These are phyloP conservation scores for Paraurostyla sp. DNA, from an alignment of 73 alveolate species.

Conservation along the genomic window DNA sequence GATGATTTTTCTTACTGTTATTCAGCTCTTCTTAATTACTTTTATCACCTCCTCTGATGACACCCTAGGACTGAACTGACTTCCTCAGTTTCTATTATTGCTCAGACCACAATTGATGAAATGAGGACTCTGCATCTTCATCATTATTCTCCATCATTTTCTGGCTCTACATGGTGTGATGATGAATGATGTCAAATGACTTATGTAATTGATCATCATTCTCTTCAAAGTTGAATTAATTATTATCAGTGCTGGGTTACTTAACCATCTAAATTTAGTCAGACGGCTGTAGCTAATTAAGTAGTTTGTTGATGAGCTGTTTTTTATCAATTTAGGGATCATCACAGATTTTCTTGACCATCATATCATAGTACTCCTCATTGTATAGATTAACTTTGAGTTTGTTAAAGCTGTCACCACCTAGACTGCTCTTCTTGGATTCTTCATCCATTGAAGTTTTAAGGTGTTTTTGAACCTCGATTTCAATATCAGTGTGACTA, in stretches of 20 bases:
- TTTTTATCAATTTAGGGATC: conserved; percentile 39
- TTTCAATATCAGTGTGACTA: too few species aligned
- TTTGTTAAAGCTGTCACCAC: not conserved
- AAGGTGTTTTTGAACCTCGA: too few species aligned
- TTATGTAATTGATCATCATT: not conserved
- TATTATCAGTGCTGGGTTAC: not conserved
- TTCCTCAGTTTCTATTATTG: not conserved
- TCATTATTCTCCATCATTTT: conserved; percentile 11
- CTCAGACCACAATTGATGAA: conserved; percentile 27
- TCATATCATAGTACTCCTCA: conserved; percentile 41
- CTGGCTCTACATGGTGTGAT: conserved; percentile 5
- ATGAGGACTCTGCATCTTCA: conserved; percentile 43
- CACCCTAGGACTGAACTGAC: not conserved
- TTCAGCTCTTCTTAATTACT: not conserved
- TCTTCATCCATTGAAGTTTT: not conserved
- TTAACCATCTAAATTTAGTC: not conserved
- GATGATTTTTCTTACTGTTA: conserved; percentile 13
- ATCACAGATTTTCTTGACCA: conserved; percentile 24
- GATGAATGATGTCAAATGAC: conserved; percentile 34
- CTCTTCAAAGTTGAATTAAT: not conserved
- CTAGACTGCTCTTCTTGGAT: not conserved
- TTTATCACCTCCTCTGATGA: too few species aligned
- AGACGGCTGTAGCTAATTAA: not conserved
- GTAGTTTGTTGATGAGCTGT: conserved; percentile 1
- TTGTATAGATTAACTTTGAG: conserved; percentile 21